Evolutionary conservation across 78 protist species (phyloP).

Genomic region (Dictyostelium firmibasis): DNA sequence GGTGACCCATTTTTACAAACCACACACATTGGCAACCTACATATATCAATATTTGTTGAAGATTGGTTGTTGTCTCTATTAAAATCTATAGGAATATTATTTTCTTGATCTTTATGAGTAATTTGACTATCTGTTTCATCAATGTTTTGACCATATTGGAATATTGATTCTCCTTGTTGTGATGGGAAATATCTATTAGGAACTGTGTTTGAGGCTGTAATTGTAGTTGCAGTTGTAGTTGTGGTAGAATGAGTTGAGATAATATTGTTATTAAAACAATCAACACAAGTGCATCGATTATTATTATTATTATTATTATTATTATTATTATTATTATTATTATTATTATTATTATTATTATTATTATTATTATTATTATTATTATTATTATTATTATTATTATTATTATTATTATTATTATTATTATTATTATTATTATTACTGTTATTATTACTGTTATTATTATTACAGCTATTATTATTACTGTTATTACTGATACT

Average conservation of each 20-base stretch:
- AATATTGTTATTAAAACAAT: not conserved
- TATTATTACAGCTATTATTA: not conserved
- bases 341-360: slow-evolving; percentile 10
- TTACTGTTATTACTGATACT: no score
- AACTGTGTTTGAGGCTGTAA: no score
- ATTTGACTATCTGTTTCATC: not conserved
- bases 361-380: not conserved
- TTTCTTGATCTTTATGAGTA: not conserved
- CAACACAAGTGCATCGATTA: not conserved
- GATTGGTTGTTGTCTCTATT: not conserved
- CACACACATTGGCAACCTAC: slow-evolving; percentile 46
- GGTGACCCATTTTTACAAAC: slow-evolving; percentile 61
- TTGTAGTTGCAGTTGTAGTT: no score
- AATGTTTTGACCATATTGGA: no score
- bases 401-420: not conserved
- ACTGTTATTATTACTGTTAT: not conserved
- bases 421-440: not conserved
- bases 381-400: not conserved
- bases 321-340: slow-evolving; percentile 15
- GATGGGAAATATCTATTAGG: no score
- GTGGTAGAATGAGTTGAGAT: not conserved
- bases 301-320: not conserved
- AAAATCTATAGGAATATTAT: not conserved
- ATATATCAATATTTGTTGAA: not conserved
- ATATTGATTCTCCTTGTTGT: no score